Base-by-base conservation (phyloP, 2,329 filamentous ascomycete genomes). In the Ascochyta rabiei region DNA sequence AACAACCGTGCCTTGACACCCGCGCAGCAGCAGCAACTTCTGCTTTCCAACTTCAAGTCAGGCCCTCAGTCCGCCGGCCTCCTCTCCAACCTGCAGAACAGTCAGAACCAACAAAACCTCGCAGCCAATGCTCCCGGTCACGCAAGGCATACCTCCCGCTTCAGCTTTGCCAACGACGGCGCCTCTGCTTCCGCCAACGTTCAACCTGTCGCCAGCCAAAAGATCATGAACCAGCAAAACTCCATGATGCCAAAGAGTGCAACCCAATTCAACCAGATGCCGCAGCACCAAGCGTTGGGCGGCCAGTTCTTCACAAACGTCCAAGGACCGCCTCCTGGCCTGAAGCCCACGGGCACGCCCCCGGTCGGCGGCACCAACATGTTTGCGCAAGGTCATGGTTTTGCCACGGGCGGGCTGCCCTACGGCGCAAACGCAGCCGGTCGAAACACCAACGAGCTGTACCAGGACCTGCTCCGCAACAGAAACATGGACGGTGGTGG, bases 321-420 rank as follows among this genome's bases (percentile, higher is more conserved):
- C 69, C 91, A 96, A 68, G 93, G 93, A 3, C 95, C 96, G 24
- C 95, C 95, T 56, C 96, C 95, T 0, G 95, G 95, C 9, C 82
- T 99, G 24, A 99, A 99, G 79, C 96, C 93, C 19, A 93, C 93
- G 2, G 91, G 92, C 37, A 98, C 93, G 16, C 93, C 95, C 53
- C 93, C 95, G 15, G 92, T 90, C 66, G 86, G 82, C 62, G 86
- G 86, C 46, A 87, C 85, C 49, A 85, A 86, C 61, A 95, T 97
- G 85, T 98, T 97, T 76, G 90, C 91, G 26, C 92, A 97, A 75
- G 89, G 89, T 42, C 90, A 95, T 72, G 86, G 86, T 9, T 97
- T 96, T 72, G 90, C 90, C 39, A 88, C 84, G 58, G 81, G 82
- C 54, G 82, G 82, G 53, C 75, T 83, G 44, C 86, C 86, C 37